Evolutionary conservation across 768 basidiomycete species (phyloP), one percentile per base, ranked within the genome.

Genomic region (Lentinula detonsa): DNA sequence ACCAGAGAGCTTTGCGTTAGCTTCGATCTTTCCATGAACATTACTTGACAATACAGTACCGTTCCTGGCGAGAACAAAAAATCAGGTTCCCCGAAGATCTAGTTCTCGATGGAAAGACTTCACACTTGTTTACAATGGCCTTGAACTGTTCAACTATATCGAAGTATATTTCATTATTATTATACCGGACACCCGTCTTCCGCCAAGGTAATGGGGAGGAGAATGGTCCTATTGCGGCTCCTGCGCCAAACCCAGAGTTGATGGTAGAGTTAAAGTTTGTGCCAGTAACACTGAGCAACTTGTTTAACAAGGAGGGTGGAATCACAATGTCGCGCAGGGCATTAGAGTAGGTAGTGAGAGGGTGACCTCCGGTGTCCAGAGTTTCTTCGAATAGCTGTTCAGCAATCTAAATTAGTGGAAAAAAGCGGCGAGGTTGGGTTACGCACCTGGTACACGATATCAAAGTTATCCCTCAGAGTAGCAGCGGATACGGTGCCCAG

Each of bases 141-240:
- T 83, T 84, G 52, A 97, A 76, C 55, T 89, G 85, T 72, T 98
- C 96, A 0, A 83, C 78, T 62, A 97, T 79, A 69, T 98, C 95
- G 70, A 98, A 94, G 70, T 93, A 91, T 16, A 97, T 87, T 72
- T 98, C 95, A 68, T 97, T 96, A 72, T 83, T 88, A 34, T 87
- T 84, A 70, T 98, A 90, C 62, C 86, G 81, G 42, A 95, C 75
- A 6, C 90, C 91, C 1, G 88, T 81, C 71, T 90, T 90, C 60
- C 96, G 82, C 95, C 95, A 98, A 2, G 95, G 93, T 69, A 96
- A 95, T 1, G 92, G 90, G 1, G 92, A 93, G 1, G 93, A 85
- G 70, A 97, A 95, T 0, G 85, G 80, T 6, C 80, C 70, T 5
- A 68, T 79, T 16, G 78, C 73, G 15, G 75, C 62, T 6, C 59